Evolutionary conservation across 257 asterid genomes (phyloP).

Genomic region (Oldenlandia corymbosa): DNA sequence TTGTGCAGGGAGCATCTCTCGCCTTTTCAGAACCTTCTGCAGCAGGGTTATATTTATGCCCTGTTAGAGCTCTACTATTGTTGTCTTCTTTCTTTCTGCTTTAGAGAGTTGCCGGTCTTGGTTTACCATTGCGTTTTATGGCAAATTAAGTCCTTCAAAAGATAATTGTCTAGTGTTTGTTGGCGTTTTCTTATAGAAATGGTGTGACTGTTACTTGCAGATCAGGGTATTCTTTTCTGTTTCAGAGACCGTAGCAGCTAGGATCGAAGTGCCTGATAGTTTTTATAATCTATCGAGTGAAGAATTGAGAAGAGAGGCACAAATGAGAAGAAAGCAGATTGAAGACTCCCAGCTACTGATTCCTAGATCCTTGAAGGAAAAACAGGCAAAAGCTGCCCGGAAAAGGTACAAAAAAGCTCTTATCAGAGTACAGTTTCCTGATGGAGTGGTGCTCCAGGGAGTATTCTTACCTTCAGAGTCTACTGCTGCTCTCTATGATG

Average conservation of each 20-base stretch:
- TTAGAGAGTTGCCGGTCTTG: neutral
- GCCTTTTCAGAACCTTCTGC: neutral
- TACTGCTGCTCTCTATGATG: constrained; percentile 76
- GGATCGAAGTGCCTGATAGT: constrained; percentile 76
- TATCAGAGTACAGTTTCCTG: constrained; percentile 83
- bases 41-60: neutral
- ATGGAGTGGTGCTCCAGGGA: constrained; percentile 90
- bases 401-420: constrained; percentile 60
- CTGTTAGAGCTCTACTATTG: neutral
- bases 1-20: neutral
- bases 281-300: constrained; percentile 63
- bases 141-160: neutral
- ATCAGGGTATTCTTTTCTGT: constrained; percentile 81
- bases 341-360: constrained; percentile 86
- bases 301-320: constrained; percentile 82
- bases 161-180: neutral
- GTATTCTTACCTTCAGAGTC: constrained; percentile 67
- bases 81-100: neutral
- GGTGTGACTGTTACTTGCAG: constrained; percentile 29
- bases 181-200: neutral
- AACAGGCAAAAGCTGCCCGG: constrained; percentile 78
- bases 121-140: neutral
- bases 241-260: constrained; percentile 77
- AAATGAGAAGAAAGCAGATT: constrained; percentile 60
- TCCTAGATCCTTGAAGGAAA: constrained; percentile 84